Evolutionary conservation across 192 early-diverging fungal genomes (phyloP).

Genomic region (Backusella morwellensis): DNA sequence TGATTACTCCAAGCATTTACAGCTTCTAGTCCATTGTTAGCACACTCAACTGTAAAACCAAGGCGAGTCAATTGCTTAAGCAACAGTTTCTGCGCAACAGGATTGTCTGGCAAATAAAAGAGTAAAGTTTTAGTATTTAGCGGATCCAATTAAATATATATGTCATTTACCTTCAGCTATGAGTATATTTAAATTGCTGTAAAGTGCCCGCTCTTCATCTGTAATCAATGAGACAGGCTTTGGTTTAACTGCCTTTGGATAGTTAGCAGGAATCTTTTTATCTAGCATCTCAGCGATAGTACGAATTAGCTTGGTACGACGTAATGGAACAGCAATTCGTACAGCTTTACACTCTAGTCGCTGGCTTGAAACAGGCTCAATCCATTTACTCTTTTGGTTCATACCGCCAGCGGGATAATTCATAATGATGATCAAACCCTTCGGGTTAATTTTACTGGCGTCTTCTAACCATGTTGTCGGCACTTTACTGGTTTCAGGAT

Average conservation of each 20-base stretch:
- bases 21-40: constrained; percentile 51
- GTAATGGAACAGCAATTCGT: constrained; percentile 40
- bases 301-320: constrained; percentile 39
- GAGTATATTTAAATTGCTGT: constrained; percentile 41
- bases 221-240: constrained; percentile 33
- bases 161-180: constrained; percentile 41
- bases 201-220: constrained; percentile 34
- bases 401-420: constrained; percentile 22
- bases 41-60: constrained; percentile 45
- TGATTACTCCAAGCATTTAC: constrained; percentile 36
- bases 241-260: constrained; percentile 28
- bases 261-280: constrained; percentile 25
- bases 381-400: background rate
- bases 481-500: background rate
- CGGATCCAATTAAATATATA: background rate
- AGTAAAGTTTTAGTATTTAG: background rate
- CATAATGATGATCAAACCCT: constrained; percentile 24
- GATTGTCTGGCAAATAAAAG: constrained; percentile 31
- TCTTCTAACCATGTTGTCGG: constrained; percentile 8
- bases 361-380: constrained; percentile 1
- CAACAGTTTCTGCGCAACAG: constrained; percentile 44
- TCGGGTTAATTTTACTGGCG: background rate
- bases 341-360: constrained; percentile 19
- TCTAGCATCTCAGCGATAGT: constrained; percentile 41
- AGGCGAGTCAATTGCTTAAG: constrained; percentile 44